Evolutionary conservation across 2,329 filamentous ascomycete species (phyloP), one percentile per base, ranked within the genome.

Genomic region (Penicillium capsulatum): DNA sequence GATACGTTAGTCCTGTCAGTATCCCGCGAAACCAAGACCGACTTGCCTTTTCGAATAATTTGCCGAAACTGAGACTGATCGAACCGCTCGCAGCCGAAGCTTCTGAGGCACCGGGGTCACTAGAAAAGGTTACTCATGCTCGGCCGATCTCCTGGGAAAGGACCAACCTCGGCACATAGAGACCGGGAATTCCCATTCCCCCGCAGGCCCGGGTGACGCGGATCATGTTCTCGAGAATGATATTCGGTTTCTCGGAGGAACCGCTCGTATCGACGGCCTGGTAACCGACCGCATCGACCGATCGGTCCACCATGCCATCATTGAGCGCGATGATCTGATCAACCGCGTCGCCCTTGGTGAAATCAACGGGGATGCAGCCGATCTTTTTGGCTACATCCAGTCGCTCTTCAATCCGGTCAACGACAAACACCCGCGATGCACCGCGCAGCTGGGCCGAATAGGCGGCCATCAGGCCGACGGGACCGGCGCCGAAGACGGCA

Each of bases 191-290:
- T 0, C 79, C 80, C 4, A 83, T 57, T 2, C 80, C 79, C 11
- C 79, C 79, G 16, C 76, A 80, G 2, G 79, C 68, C 28, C 79
- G 64, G 0, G 79, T 83, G 0, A 82, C 78, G 41, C 69, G 70
- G 51, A 83, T 83, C 64, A 81, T 70, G 47, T 80, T 78, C 51
- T 83, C 79, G 0, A 81, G 67, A 4, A 82, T 78, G 38, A 81
- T 72, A 46, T 80, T 81, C 2, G 79, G 77, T 51, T 76, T 73
- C 55, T 83, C 79, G 20, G 75, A 75, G 45, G 71, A 74, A 2
- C 76, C 78, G 2, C 71, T 71, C 9, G 70, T 66, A 27, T 69
- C 69, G 2, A 79, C 74, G 8, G 80, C 80, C 51, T 84, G 79
- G 53, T 83, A 84, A 0, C 80, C 80, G 0, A 84, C 81, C 8